Evolutionary conservation across 768 basidiomycete species (phyloP).

Genomic region (Piloderma croceum): DNA sequence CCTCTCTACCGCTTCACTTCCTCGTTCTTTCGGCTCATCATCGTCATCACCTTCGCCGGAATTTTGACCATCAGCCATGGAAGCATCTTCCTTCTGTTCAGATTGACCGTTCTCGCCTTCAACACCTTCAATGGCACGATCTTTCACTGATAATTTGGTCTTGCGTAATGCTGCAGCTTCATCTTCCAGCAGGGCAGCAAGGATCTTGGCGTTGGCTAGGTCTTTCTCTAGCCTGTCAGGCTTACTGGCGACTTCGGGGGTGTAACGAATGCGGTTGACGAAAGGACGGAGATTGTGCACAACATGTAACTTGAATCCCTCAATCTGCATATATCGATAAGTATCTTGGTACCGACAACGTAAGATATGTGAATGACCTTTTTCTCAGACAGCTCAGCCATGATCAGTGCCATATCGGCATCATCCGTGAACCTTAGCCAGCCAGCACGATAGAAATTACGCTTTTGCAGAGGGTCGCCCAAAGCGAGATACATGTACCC

Average conservation of each 20-base stretch:
- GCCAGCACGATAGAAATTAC: conserved; percentile 90
- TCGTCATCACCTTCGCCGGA: conserved; percentile 36
- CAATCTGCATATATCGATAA: conserved; percentile 63
- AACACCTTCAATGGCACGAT: conserved; percentile 22
- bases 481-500: conserved; percentile 88
- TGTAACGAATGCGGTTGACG: conserved; percentile 68
- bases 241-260: conserved; percentile 77
- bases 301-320: conserved; percentile 91
- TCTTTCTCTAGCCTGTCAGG: conserved; percentile 81
- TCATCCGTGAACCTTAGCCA: conserved; percentile 88
- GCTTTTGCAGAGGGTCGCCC: conserved; percentile 88
- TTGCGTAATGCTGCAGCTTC: conserved; percentile 54
- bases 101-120: conserved; percentile 26
- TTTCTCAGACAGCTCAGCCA: conserved; percentile 72
- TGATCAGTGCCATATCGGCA: conserved; percentile 70
- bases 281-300: conserved; percentile 76
- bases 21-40: conserved; percentile 57
- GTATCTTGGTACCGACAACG: too few species aligned
- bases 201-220: conserved; percentile 63
- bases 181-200: conserved; percentile 71
- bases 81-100: conserved; percentile 22
- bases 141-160: conserved; percentile 22
- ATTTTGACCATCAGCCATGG: conserved; percentile 25
- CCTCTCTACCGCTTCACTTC: conserved; percentile 77
- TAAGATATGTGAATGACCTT: conserved; percentile 48